phyloP scores from a whole-genome alignment of 768 basidiomycete species.

The Leccinum pellstonianum region DNA sequence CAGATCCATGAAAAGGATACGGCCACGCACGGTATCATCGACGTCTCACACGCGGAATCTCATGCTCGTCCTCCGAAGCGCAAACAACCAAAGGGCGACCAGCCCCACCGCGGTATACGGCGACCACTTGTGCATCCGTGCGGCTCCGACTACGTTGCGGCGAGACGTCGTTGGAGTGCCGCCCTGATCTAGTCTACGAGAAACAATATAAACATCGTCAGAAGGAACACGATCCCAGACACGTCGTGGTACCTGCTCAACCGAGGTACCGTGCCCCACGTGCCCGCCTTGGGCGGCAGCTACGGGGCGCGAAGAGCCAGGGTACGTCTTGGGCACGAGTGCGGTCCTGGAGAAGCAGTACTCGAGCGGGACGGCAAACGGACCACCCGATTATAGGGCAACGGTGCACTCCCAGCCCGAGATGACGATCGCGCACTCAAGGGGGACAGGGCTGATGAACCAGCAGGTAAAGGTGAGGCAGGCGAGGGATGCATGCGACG shows the following conservation, averaged over 20 bases:
- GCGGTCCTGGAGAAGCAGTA: constrained; percentile 52
- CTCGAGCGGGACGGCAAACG: constrained; percentile 52
- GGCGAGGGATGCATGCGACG: constrained; percentile 55
- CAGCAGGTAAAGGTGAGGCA: constrained; percentile 79
- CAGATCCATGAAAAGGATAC: not conserved
- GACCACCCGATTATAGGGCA: constrained; percentile 50
- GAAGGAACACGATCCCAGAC: constrained; percentile 80
- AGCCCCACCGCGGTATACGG: constrained; percentile 46
- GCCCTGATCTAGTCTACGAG: constrained; percentile 51
- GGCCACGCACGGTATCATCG: constrained; percentile 69
- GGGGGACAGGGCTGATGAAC: constrained; percentile 84
- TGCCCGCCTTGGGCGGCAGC: constrained; percentile 32
- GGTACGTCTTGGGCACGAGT: constrained; percentile 60
- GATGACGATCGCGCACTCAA: constrained; percentile 60
- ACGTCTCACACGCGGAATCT: constrained; percentile 34
- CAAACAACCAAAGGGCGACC: constrained; percentile 68
- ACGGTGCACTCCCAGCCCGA: constrained; percentile 77
- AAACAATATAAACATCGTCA: too few relatives aligned
- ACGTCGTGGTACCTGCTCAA: constrained; percentile 85
- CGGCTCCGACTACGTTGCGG: constrained; percentile 7
- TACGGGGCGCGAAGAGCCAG: constrained; percentile 54
- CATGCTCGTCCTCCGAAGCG: constrained; percentile 75
- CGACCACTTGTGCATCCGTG: constrained; percentile 50
- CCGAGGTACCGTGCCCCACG: constrained; percentile 54
- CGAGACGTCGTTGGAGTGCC: constrained; percentile 41